Evolutionary conservation across 345 rosid species (phyloP).

Genomic region (Excoecaria cochinchinensis): DNA sequence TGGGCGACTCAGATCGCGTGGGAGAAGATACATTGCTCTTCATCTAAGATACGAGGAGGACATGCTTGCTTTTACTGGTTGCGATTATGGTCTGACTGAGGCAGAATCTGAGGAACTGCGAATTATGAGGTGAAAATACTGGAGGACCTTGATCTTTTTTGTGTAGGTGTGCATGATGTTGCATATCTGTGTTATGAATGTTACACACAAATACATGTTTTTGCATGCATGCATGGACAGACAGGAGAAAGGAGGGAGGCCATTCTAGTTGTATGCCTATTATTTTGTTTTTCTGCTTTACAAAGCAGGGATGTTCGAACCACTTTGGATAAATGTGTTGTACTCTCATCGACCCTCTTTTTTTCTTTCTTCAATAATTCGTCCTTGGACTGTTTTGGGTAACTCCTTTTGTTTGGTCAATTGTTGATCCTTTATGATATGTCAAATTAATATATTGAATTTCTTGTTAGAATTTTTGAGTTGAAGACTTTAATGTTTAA

Average conservation of each 20-base stretch:
- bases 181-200: background rate
- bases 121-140: slow-evolving; percentile 59
- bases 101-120: slow-evolving; percentile 80
- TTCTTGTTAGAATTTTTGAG: background rate
- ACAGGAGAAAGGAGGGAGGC: background rate
- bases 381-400: background rate
- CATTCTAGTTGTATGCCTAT: background rate
- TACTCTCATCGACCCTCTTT: background rate
- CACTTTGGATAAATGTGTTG: background rate
- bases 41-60: slow-evolving; percentile 95
- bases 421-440: background rate
- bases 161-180: background rate
- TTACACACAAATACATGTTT: background rate
- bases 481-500: slow-evolving; percentile 5
- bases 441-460: background rate
- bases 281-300: background rate
- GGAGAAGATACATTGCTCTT: slow-evolving; percentile 83
- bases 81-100: slow-evolving; percentile 77
- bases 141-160: background rate
- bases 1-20: slow-evolving; percentile 72
- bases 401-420: background rate
- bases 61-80: slow-evolving; percentile 95
- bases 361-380: background rate
- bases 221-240: background rate
- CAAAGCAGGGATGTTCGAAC: background rate